Base-by-base conservation (phyloP, 495 filamentous ascomycete genomes). In the Aspergillus diversus region DNA sequence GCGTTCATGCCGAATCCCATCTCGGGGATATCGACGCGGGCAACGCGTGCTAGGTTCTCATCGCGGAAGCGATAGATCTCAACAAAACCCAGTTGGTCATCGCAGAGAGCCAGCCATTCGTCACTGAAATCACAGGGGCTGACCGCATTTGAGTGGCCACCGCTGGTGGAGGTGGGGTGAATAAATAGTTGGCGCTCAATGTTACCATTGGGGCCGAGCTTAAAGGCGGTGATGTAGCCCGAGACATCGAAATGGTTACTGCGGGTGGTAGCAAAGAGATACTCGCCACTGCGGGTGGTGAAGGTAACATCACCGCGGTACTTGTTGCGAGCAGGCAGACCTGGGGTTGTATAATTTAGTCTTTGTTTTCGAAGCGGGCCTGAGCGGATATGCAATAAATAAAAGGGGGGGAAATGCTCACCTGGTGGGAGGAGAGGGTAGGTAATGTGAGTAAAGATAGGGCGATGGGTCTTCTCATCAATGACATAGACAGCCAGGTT, bases 1-100 rank as follows among this genome's bases (percentile, higher is more conserved):
- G 90, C 91, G 78, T 95, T 93, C 91, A 93, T 93, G 1, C 89
- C 90, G 75, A 93, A 93, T 53, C 91, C 91, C 49, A 87, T 89
- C 77, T 95, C 90, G 13, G 86, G 84, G 56, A 95, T 87, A 66
- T 89, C 84, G 62, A 87, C 83, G 57, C 88, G 81, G 17, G 90
- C 91, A 33, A 93, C 90, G 16, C 91, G 80, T 11, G 84, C 86
- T 59, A 95, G 68, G 65, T 87, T 90, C 82, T 92, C 91, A 43
- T 92, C 88, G 65, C 85, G 80, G 87, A 89, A 95, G 37, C 90
- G 79, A 68, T 93, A 93, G 65, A 95, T 91, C 80, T 93, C 91
- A n/a, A 95, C 72, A 75, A 87, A 92, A 5, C 91, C 91, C 58
- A 90, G 83, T 78, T 93, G 88, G 68, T 95, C 91, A 65, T 95